phyloP scores from a whole-genome alignment of 1,284 basidiomycete species.

The Ganoderma leucocontextum region DNA sequence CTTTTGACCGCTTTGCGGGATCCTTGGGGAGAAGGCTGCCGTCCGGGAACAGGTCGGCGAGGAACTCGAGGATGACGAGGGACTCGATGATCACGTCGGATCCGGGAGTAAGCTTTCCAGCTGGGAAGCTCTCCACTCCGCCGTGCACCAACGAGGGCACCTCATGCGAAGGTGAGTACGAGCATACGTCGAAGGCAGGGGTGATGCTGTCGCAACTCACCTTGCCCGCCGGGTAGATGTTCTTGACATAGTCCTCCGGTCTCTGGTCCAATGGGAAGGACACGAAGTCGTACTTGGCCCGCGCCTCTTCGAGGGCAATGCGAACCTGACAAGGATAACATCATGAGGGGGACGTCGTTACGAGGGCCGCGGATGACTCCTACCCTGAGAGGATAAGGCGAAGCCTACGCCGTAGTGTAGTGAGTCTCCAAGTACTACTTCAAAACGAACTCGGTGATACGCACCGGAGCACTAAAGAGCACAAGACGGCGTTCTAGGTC shows the following conservation, averaged over 20 bases:
- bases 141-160: constrained; percentile 64
- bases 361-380: neutral
- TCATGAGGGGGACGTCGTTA: neutral
- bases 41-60: constrained; percentile 59
- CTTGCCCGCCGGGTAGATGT: constrained; percentile 48
- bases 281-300: constrained; percentile 29
- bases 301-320: constrained; percentile 27
- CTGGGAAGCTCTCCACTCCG: constrained; percentile 53
- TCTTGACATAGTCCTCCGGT: constrained; percentile 44
- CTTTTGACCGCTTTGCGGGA: constrained; percentile 59
- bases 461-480: constrained; percentile 7
- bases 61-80: constrained; percentile 65
- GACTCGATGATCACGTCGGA: constrained; percentile 67
- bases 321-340: constrained; percentile 3
- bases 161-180: constrained; percentile 7
- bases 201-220: constrained; percentile 27
- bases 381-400: constrained; percentile 7
- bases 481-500: neutral
- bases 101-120: constrained; percentile 60
- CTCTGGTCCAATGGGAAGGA: constrained; percentile 42
- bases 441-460: neutral
- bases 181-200: neutral
- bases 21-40: constrained; percentile 56
- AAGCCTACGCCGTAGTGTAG: neutral
- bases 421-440: neutral